Percentiles rank a stretch among this genome's conserved stretches.
phyloP scores from a whole-genome alignment of 257 asterid species.

The Nicotiana benthamiana region DNA sequence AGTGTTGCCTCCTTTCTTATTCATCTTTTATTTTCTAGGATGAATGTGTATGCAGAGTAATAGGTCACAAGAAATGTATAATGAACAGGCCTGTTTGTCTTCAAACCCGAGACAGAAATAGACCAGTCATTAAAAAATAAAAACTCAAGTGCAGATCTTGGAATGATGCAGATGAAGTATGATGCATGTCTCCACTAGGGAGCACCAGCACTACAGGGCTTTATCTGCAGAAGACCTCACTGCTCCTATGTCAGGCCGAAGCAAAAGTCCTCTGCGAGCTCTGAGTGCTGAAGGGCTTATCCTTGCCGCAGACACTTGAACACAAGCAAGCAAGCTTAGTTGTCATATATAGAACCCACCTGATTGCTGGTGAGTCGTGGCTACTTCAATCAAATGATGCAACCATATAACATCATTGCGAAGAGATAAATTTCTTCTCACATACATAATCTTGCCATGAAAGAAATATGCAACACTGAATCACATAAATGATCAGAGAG shows the following conservation, averaged over 20 bases:
- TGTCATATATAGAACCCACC: background rate
- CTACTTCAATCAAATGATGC: background rate
- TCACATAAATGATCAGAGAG: slow-evolving; percentile 1
- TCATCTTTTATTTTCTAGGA: background rate
- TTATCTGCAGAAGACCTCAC: slow-evolving; percentile 4
- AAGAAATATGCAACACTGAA: background rate
- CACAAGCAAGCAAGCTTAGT: background rate
- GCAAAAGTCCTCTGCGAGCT: background rate
- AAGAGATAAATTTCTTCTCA: background rate
- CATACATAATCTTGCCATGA: background rate
- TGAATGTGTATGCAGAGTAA: background rate
- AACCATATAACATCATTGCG: background rate
- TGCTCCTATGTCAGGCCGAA: background rate
- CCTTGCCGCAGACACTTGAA: background rate
- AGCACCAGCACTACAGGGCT: slow-evolving; percentile 3
- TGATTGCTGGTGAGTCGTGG: background rate
- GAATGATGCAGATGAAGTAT: background rate
- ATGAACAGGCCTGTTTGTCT: background rate
- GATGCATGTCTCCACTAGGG: background rate
- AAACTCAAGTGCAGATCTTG: background rate
- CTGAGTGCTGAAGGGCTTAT: background rate
- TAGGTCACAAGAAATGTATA: background rate
- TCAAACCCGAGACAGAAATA: background rate
- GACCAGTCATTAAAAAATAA: background rate
- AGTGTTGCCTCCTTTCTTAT: background rate